Conservation (phyloP, 2,329 filamentous ascomycete genomes). For the Pyrenophora seminiperda region DNA sequence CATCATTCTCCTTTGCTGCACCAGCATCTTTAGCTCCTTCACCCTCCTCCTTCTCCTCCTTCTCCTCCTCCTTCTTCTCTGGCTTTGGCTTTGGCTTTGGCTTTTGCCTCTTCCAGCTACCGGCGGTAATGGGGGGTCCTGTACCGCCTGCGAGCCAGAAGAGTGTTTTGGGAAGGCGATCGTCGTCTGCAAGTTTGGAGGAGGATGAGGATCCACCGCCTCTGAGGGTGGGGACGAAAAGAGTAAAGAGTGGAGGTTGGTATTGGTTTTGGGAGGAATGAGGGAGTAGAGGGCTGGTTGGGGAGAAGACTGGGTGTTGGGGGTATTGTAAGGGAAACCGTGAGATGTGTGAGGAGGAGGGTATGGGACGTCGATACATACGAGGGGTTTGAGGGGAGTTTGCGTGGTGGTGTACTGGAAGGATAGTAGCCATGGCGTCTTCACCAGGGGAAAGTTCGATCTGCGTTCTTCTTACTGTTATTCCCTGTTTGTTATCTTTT, state of each 20-base stretch:
- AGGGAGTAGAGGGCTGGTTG: not conserved
- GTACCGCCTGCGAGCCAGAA: constrained; percentile 36
- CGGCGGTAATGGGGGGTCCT: constrained; percentile 16
- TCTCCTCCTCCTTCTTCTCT: too few relatives aligned
- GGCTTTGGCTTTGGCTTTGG: constrained; percentile 29
- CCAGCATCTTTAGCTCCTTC: too few relatives aligned
- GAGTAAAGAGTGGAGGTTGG: too few relatives aligned
- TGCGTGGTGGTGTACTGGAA: not conserved
- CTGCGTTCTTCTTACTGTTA: not conserved
- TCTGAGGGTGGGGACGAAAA: constrained; percentile 14
- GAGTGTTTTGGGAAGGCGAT: constrained; percentile 22
- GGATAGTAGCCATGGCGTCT: not conserved
- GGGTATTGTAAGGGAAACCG: too few relatives aligned
- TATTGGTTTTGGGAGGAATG: not conserved
- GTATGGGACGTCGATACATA: not conserved
- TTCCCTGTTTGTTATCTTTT: not conserved
- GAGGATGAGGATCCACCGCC: constrained; percentile 24
- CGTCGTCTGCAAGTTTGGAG: constrained; percentile 3
- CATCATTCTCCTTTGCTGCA: too few relatives aligned
- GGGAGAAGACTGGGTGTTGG: not conserved
- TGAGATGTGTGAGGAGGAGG: not conserved
- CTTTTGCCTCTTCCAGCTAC: constrained; percentile 29
- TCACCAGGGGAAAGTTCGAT: not conserved
- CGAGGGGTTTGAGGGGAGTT: not conserved
- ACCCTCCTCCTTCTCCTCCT: too few relatives aligned